Conservation (phyloP, 805 yeast genomes). For the Saccharomycopsis capsularis region DNA sequence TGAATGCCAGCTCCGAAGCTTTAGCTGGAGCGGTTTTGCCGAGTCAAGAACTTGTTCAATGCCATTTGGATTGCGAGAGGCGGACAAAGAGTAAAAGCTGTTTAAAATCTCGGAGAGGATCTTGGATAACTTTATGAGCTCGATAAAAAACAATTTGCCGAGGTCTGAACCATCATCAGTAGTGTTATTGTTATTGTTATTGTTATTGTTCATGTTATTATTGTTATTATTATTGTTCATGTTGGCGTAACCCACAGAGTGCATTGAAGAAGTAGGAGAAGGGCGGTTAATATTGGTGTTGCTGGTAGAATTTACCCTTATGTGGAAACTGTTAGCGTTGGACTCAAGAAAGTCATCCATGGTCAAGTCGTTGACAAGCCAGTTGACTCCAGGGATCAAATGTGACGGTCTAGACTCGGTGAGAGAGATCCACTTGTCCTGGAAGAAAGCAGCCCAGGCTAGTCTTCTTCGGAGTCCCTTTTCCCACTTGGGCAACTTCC, state of each 20-base stretch:
- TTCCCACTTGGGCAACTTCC: slow-evolving; percentile 96
- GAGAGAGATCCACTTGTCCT: slow-evolving; percentile 85
- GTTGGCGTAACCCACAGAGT: background rate
- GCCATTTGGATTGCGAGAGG: slow-evolving; percentile 47
- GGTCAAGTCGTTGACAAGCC: slow-evolving; percentile 66
- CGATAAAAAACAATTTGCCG: slow-evolving; percentile 63
- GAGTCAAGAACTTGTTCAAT: slow-evolving; percentile 61
- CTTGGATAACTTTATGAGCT: slow-evolving; percentile 56
- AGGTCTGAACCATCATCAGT: slow-evolving; percentile 36
- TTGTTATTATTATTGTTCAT: background rate
- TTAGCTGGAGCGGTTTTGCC: slow-evolving; percentile 78
- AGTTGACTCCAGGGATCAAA: slow-evolving; percentile 59
- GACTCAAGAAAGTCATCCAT: slow-evolving; percentile 71
- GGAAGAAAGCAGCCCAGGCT: slow-evolving; percentile 94
- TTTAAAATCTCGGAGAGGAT: slow-evolving; percentile 68
- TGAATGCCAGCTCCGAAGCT: slow-evolving; percentile 70
- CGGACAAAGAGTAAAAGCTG: slow-evolving; percentile 63
- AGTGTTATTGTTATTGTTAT: slow-evolving; percentile 1
- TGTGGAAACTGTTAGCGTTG: background rate
- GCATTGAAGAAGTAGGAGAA: slow-evolving; percentile 4
- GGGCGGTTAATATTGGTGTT: background rate
- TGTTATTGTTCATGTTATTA: background rate
- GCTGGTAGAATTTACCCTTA: background rate
- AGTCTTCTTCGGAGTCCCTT: slow-evolving; percentile 77
- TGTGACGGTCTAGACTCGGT: slow-evolving; percentile 83